Evolutionary conservation across 2,329 filamentous ascomycete genomes (phyloP), one percentile per base, ranked within the genome.

Genomic region (Emmonsiellopsis sp.): DNA sequence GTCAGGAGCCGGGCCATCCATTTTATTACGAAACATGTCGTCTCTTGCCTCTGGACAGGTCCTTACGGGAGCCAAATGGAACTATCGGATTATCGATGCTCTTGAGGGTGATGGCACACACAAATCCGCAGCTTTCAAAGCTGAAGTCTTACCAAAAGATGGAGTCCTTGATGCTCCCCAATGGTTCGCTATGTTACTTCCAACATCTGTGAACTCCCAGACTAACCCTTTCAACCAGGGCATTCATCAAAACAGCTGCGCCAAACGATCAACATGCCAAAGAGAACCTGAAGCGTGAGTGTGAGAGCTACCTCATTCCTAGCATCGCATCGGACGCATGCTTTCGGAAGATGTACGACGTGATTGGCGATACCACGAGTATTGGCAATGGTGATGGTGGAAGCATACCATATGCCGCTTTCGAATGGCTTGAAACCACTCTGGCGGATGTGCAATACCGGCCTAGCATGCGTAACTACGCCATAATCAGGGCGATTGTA

Each of bases 321-420:
- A 26, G 49, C 13, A 37, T 57, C 34, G 41, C 32, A 20, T 54
- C 49, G 40, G 50, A 2, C 34, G 40, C 9, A 45, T 53, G 48
- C 47, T 56, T 56, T n/a, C 43, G 55, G 52, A 51, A 54, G 48
- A 32, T 56, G 48, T 54, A 54, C 31, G 49, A 56, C 34, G 49
- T 50, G 48, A 52, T 52, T 31, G 31, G 30, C n/a, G 30, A 46
- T n/a, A 6, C 44, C 31, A 34, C 15, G 44, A 15, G 6, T 8
- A 46, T 32, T 11, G 2, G 38, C 38, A 43, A 52, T 31, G 46
- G 37, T 26, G 37, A 31, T 34, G 30, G 26, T 48, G 47, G 30
- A 37, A 52, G 37, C 44, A 49, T 43, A 47, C 10, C 32, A 10
- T 40, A 40, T 38, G n/a, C 45, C 26, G 54, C 54, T 9, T 54